Conservation (phyloP, 192 early-diverging fungal species). For the Entomortierella lignicola region DNA sequence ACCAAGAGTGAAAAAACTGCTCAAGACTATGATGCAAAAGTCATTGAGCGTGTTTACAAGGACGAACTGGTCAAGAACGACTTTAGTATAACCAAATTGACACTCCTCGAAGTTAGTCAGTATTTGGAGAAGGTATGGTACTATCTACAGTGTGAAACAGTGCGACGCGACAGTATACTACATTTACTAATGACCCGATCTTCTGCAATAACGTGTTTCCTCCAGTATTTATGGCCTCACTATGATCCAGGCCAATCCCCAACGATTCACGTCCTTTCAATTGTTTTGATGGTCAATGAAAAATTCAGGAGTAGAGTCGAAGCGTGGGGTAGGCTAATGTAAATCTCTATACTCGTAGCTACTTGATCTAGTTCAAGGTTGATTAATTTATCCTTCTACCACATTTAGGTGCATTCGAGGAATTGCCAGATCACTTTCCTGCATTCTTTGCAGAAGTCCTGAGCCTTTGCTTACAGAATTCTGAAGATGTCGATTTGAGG, state of each 20-base stretch:
- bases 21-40: slow-evolving; percentile 55
- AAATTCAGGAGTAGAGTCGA: slow-evolving; percentile 82
- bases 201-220: too few species aligned
- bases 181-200: too few species aligned
- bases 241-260: slow-evolving; percentile 59
- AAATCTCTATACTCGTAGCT: background rate
- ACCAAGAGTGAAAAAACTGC: slow-evolving; percentile 18
- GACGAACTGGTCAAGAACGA: slow-evolving; percentile 63
- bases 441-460: slow-evolving; percentile 68
- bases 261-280: slow-evolving; percentile 75
- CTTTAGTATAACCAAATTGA: slow-evolving; percentile 70
- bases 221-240: slow-evolving; percentile 84
- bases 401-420: slow-evolving; percentile 54
- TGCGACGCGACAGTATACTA: too few species aligned
- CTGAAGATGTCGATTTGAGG: slow-evolving; percentile 42
- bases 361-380: background rate
- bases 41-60: slow-evolving; percentile 73
- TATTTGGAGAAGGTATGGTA: slow-evolving; percentile 77
- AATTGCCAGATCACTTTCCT: slow-evolving; percentile 62
- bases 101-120: slow-evolving; percentile 79
- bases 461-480: slow-evolving; percentile 54
- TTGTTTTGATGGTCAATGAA: slow-evolving; percentile 91
- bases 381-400: slow-evolving; percentile 5
- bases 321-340: slow-evolving; percentile 63
- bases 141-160: background rate